Conservation (phyloP, 1,139 yeast genomes). For the Candida glucosophila region DNA sequence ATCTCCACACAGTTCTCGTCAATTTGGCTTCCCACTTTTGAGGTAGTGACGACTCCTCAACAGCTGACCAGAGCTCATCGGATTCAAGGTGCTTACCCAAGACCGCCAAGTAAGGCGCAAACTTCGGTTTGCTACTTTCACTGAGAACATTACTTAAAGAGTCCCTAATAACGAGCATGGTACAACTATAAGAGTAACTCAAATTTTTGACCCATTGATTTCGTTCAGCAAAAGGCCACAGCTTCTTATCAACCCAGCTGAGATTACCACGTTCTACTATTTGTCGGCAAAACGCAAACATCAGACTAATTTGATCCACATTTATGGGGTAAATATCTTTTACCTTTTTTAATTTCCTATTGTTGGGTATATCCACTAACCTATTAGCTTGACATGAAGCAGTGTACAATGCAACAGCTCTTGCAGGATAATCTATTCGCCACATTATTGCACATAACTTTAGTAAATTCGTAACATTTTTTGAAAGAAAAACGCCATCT, state of each 20-base stretch:
- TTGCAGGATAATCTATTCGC: conserved; percentile 49
- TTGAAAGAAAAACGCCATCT: conserved; percentile 21
- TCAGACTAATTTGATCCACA: too few relatives aligned
- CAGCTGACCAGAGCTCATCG: conserved; percentile 34
- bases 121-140: conserved; percentile 45
- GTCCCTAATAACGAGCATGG: conserved; percentile 39
- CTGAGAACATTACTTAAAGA: conserved; percentile 40
- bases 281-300: too few relatives aligned
- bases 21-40: conserved; percentile 46
- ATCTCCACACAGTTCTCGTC: conserved; percentile 38
- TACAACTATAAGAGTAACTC: conserved; percentile 37
- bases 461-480: conserved; percentile 34
- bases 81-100: conserved; percentile 45
- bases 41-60: conserved; percentile 29
- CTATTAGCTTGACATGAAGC: conserved; percentile 41
- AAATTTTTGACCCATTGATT: conserved; percentile 45
- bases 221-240: conserved; percentile 46
- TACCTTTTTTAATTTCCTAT: too few relatives aligned
- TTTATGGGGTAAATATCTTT: too few relatives aligned
- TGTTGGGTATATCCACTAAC: too few relatives aligned
- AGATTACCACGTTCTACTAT: too few relatives aligned
- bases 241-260: conserved; percentile 24
- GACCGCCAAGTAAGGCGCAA: conserved; percentile 46
- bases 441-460: conserved; percentile 46
- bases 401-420: conserved; percentile 43